phyloP scores from a whole-genome alignment of 139 green algal species.

The Haematococcus lacustris region DNA sequence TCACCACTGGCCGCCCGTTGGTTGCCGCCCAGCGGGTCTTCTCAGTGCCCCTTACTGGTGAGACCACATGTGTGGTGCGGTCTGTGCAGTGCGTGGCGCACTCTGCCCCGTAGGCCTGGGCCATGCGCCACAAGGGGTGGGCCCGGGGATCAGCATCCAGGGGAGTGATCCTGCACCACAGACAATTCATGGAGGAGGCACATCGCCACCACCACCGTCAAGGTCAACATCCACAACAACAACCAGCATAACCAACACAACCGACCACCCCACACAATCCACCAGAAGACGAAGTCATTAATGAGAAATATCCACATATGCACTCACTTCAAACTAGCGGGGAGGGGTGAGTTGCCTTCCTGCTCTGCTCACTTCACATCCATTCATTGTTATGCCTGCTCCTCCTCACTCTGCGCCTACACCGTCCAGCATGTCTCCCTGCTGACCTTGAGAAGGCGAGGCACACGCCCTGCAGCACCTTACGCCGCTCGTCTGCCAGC shows the following conservation, averaged over 20 bases:
- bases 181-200: neutral
- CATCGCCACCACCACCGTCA: no score
- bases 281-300: neutral
- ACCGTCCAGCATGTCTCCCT: neutral
- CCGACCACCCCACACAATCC: neutral
- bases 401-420: neutral
- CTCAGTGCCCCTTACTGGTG: no score
- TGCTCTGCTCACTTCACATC: neutral
- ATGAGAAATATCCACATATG: neutral
- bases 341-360: neutral
- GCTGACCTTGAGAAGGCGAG: slow-evolving; percentile 44
- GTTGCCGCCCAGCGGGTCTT: no score
- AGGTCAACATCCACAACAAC: neutral
- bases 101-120: slow-evolving; percentile 55
- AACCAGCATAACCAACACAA: neutral
- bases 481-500: slow-evolving; percentile 17
- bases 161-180: slow-evolving; percentile 39
- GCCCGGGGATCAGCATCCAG: slow-evolving; percentile 24
- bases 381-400: neutral
- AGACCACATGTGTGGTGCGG: no score
- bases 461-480: slow-evolving; percentile 33
- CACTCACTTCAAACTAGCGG: neutral
- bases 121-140: slow-evolving; percentile 57
- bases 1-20: no score
- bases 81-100: no score